These are phyloP conservation scores for Coniochaeta sp. DNA, from an alignment of 2,329 filamentous ascomycete species.

Conservation along the genomic window DNA sequence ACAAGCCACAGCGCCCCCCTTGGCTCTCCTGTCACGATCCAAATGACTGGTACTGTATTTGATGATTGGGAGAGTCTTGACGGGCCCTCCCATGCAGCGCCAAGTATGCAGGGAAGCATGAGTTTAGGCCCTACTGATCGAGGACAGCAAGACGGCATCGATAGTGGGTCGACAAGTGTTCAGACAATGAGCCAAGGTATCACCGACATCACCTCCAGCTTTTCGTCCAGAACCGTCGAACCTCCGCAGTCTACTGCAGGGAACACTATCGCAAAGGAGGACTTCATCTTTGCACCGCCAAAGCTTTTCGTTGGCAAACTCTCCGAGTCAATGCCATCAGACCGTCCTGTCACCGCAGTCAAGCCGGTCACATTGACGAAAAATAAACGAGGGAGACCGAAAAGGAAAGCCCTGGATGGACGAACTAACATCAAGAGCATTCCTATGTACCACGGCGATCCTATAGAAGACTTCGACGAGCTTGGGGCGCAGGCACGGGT, in stretches of 20 bases:
- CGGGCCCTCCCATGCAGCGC: neutral
- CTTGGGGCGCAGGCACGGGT: neutral
- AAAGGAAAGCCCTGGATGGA: slow-evolving; percentile 13
- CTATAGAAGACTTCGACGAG: slow-evolving; percentile 21
- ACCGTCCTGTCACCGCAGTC: neutral
- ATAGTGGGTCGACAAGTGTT: neutral
- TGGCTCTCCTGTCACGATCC: neutral
- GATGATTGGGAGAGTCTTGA: neutral
- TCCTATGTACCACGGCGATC: slow-evolving; percentile 20
- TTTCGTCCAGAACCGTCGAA: slow-evolving; percentile 5
- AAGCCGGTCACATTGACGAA: slow-evolving; percentile 5
- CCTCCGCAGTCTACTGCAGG: slow-evolving; percentile 7
- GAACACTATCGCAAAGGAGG: slow-evolving; percentile 7
- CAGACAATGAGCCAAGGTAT: slow-evolving; percentile 6
- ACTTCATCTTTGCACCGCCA: slow-evolving; percentile 18
- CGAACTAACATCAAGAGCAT: slow-evolving; percentile 19
- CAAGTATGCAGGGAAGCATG: slow-evolving; percentile 2
- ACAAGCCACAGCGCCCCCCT: slow-evolving; percentile 7
- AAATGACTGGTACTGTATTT: neutral
- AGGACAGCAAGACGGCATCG: slow-evolving; percentile 1
- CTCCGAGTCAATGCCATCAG: slow-evolving; percentile 5
- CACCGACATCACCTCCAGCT: neutral
- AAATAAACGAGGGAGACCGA: slow-evolving; percentile 10
- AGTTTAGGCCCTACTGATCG: neutral
- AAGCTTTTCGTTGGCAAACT: slow-evolving; percentile 19